Evolutionary conservation across 352 stramenopile species (phyloP), one percentile per base, ranked within the genome.

Genomic region (Phytophthora multivora): DNA sequence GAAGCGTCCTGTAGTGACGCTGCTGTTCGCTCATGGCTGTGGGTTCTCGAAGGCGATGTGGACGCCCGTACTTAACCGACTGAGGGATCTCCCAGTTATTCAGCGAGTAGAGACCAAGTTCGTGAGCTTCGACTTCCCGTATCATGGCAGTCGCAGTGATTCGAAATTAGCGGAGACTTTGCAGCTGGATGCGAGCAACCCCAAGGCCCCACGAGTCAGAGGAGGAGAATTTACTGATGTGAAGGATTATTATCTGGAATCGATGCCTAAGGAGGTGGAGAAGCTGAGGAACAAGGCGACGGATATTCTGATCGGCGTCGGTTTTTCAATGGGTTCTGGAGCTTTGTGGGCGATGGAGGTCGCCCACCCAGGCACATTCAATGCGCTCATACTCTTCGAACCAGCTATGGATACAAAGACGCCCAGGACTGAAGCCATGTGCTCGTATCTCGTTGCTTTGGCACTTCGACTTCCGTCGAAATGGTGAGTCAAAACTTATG

Each of bases 21-120:
- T 80, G 51, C 16, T 83, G 38, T 75, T 80, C 31, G 64, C 54
- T 4, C 75, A 83, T 56, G 75, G 64, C 35, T 63, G 61, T 7
- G 58, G 69, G 15, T 80, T 81, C 59, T 79, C 64, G 13, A 69
- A 79, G 38, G 71, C 73, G 10, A 73, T 64, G n/a, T 83, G 75
- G 75, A 35, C 51, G 39, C 75, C 75, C 11, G 69, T 80, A 12
- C 55, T 75, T 18, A 45, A 57, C 18, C 66, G 62, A 2, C 10
- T 79, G 21, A 43, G 65, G 50, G 39, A 39, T 11, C 64, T 57
- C 1, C 18, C 46, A 8, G 46, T 69, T 13, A 21, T 71, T 30
- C 59, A 71, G 42, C 51, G 36, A 8, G 59, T 72, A 23, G 19
- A 42, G 15, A 67, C 39, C 21, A 53, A 76, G 33, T 59, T 78